Evolutionary conservation across 352 stramenopile species (phyloP).

Genomic region (Elongisporangium senticosum): DNA sequence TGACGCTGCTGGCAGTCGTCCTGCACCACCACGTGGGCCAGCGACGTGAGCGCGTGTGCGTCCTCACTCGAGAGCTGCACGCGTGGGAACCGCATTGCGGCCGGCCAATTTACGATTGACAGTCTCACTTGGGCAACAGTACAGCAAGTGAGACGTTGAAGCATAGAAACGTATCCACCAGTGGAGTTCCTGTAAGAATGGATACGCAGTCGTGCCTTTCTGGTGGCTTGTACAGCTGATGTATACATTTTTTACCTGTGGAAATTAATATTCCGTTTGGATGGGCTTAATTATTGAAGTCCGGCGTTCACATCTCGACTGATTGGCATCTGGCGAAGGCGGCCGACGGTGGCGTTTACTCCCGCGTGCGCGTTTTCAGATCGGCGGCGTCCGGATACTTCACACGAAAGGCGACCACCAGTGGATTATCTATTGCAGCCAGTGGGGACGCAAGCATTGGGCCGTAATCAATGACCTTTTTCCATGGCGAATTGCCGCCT

Average conservation of each 20-base stretch:
- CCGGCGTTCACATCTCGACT: not conserved
- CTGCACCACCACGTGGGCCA: constrained; percentile 34
- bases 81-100: constrained; percentile 23
- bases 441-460: too few species aligned
- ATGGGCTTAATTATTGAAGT: too few species aligned
- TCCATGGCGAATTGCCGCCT: not conserved
- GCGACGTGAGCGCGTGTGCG: constrained; percentile 22
- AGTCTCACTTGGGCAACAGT: not conserved
- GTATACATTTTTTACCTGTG: too few species aligned
- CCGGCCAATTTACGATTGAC: not conserved
- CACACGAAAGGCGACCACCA: too few species aligned
- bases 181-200: not conserved
- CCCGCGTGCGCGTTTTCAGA: too few species aligned
- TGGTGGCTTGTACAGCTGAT: not conserved
- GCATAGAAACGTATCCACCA: not conserved
- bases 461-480: too few species aligned
- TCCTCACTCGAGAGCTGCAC: constrained; percentile 23
- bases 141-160: not conserved
- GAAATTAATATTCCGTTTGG: too few species aligned
- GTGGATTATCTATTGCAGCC: too few species aligned
- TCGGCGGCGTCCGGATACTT: too few species aligned
- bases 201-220: not conserved
- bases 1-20: constrained; percentile 45
- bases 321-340: not conserved
- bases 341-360: not conserved